Evolutionary conservation across 768 basidiomycete species (phyloP).

Genomic region (Termitomyces sp.): DNA sequence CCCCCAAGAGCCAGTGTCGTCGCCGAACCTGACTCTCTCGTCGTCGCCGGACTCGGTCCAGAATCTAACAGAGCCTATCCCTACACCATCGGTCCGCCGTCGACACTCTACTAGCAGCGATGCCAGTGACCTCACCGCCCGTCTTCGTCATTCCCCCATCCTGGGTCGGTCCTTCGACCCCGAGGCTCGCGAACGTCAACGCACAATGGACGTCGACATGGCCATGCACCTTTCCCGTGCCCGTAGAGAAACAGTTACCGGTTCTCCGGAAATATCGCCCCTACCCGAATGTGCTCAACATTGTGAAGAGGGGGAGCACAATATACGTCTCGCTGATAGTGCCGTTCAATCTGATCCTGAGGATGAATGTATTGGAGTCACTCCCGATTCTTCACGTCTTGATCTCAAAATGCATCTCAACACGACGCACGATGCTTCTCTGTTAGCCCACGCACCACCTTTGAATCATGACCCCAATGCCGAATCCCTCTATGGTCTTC

Average conservation of each 20-base stretch:
- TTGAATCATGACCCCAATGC: conserved; percentile 15
- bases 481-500: conserved; percentile 41
- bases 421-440: conserved; percentile 43
- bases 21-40: conserved; percentile 4
- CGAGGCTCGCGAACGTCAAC: conserved; percentile 78
- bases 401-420: conserved; percentile 34
- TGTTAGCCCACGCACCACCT: conserved; percentile 28
- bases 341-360: conserved; percentile 14
- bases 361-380: conserved; percentile 13
- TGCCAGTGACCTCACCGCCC: conserved; percentile 32
- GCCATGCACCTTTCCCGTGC: conserved; percentile 75
- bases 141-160: conserved; percentile 56
- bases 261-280: conserved; percentile 28
- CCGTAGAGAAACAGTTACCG: conserved; percentile 53
- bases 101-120: conserved; percentile 23
- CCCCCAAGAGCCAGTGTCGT: conserved; percentile 4
- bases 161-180: conserved; percentile 60
- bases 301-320: conserved; percentile 33
- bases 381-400: conserved; percentile 20
- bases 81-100: neutral
- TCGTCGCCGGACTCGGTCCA: conserved; percentile 11
- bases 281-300: conserved; percentile 11
- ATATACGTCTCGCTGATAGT: conserved; percentile 15
- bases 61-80: conserved; percentile 3
- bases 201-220: conserved; percentile 93